These are phyloP conservation scores for Boechera retrofracta DNA, from an alignment of 345 rosid species.

Conservation along the genomic window DNA sequence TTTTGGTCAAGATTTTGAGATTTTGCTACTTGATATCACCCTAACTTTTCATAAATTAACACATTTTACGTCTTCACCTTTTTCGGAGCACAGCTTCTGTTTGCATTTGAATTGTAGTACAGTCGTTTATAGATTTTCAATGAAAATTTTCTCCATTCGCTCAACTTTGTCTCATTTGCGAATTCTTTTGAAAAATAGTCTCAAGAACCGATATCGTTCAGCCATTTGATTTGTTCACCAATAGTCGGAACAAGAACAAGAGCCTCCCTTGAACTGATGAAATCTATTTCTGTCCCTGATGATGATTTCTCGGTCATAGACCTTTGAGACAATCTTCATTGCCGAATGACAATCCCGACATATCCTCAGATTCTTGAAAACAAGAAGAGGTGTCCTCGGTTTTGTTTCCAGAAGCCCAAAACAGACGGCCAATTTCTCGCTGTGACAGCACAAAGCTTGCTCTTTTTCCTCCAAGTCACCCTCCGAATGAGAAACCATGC, in stretches of 20 bases:
- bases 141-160: neutral
- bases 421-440: slow-evolving; percentile 85
- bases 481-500: slow-evolving; percentile 49
- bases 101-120: slow-evolving; percentile 13
- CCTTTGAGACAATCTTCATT: slow-evolving; percentile 61
- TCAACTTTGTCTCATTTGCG: slow-evolving; percentile 17
- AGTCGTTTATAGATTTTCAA: slow-evolving; percentile 25
- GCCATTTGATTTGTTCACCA: slow-evolving; percentile 56
- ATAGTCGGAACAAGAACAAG: slow-evolving; percentile 79
- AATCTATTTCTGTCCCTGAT: slow-evolving; percentile 86
- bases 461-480: slow-evolving; percentile 69
- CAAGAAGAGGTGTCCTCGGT: slow-evolving; percentile 53
- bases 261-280: slow-evolving; percentile 71
- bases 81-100: slow-evolving; percentile 22
- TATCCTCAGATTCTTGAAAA: slow-evolving; percentile 78
- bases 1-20: slow-evolving; percentile 34
- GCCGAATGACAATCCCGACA: slow-evolving; percentile 84
- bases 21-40: slow-evolving; percentile 11
- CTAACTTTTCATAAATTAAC: slow-evolving; percentile 34
- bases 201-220: neutral
- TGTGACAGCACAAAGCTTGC: slow-evolving; percentile 71
- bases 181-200: slow-evolving; percentile 3
- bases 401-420: slow-evolving; percentile 73
- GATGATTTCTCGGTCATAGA: slow-evolving; percentile 66
- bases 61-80: slow-evolving; percentile 10